Evolutionary conservation across 2,329 filamentous ascomycete species (phyloP).

Genomic region (Tolypocladium tropicale): DNA sequence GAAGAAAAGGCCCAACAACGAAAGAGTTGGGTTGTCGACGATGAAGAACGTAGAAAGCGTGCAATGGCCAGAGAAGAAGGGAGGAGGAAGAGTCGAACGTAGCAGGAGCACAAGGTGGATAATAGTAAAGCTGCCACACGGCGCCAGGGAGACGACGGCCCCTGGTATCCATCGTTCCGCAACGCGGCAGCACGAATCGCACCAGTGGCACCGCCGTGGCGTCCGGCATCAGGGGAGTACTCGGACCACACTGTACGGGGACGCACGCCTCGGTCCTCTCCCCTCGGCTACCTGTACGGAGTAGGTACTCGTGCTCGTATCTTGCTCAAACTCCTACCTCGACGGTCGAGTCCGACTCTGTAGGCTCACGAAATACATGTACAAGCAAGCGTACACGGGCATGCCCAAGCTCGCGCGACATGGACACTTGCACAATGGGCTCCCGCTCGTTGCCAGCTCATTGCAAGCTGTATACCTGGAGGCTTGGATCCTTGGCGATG

Average conservation of each 20-base stretch:
- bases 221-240: background rate
- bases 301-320: no score
- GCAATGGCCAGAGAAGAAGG: slow-evolving; percentile 4
- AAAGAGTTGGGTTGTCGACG: slow-evolving; percentile 20
- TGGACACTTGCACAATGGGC: no score
- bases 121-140: background rate
- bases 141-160: background rate
- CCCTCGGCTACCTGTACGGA: no score
- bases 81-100: slow-evolving; percentile 7
- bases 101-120: background rate
- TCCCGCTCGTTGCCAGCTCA: background rate
- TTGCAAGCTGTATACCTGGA: background rate
- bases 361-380: no score
- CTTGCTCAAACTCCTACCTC: no score
- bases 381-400: no score
- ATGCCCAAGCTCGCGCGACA: no score
- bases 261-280: background rate
- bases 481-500: background rate
- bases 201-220: background rate
- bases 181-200: background rate
- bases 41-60: slow-evolving; percentile 13
- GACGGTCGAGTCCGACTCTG: no score
- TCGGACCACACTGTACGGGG: background rate
- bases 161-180: background rate
- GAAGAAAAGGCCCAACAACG: slow-evolving; percentile 22